These are phyloP conservation scores for Malassezia sp. DNA, from an alignment of 1,284 basidiomycete genomes.

Conservation along the genomic window DNA sequence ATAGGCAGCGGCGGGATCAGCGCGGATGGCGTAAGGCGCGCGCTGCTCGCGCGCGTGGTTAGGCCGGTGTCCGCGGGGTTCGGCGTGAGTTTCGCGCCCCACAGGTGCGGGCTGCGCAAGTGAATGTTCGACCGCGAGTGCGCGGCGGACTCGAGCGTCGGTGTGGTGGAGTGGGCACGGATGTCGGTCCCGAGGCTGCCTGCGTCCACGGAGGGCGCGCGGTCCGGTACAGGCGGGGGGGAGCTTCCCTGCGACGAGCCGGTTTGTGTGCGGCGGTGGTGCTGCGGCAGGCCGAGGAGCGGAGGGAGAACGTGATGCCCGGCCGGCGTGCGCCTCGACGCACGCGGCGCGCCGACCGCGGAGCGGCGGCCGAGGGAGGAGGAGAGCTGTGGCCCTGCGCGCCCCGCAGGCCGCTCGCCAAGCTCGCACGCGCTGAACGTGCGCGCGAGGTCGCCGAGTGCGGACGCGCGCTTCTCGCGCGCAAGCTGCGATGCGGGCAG, in stretches of 20 bases:
- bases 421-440: too few relatives aligned
- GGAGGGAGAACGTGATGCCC: slow-evolving; percentile 1
- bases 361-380: background rate
- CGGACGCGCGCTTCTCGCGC: too few relatives aligned
- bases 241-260: too few relatives aligned
- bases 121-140: background rate
- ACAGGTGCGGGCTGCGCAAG: background rate
- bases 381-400: too few relatives aligned
- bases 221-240: too few relatives aligned
- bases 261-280: background rate
- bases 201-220: too few relatives aligned
- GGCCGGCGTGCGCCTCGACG: background rate
- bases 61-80: background rate
- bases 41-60: background rate
- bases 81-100: background rate
- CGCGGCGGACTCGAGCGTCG: too few relatives aligned
- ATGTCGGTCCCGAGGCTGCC: too few relatives aligned
- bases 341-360: background rate
- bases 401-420: too few relatives aligned
- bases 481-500: too few relatives aligned
- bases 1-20: background rate
- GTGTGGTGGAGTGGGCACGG: too few relatives aligned
- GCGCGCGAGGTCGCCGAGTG: too few relatives aligned
- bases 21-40: background rate
- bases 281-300: slow-evolving; percentile 2